These are phyloP conservation scores for Termitomyces sp. DNA, from an alignment of 768 basidiomycete species.

Conservation along the genomic window DNA sequence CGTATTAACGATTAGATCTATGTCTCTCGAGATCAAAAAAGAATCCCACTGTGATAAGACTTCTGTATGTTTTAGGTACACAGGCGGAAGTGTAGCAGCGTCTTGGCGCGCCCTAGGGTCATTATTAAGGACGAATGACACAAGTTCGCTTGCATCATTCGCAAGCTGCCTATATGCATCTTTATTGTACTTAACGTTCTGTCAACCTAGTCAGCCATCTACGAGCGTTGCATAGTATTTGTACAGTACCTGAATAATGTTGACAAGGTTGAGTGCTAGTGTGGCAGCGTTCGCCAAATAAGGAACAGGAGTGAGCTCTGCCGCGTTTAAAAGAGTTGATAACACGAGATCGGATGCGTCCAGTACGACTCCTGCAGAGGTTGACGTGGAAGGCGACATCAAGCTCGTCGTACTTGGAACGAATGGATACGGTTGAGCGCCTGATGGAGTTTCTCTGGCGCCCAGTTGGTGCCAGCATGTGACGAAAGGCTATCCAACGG, in stretches of 20 bases:
- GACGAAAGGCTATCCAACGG: no score
- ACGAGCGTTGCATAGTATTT: no score
- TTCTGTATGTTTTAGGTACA: not conserved
- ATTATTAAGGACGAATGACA: not conserved
- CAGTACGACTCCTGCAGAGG: not conserved
- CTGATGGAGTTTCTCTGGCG: no score
- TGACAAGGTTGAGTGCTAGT: not conserved
- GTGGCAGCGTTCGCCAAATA: slow-evolving; percentile 2
- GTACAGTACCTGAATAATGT: not conserved
- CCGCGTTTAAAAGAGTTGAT: not conserved
- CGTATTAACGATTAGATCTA: not conserved
- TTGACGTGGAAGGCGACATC: not conserved
- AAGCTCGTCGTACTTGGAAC: not conserved
- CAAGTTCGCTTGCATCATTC: not conserved
- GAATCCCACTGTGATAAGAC: not conserved
- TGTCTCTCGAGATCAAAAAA: not conserved
- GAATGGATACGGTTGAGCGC: not conserved
- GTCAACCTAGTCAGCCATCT: not conserved
- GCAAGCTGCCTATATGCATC: not conserved
- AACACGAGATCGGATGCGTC: not conserved
- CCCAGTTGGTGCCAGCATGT: not conserved
- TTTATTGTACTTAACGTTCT: not conserved
- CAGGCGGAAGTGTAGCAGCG: not conserved
- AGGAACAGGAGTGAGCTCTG: slow-evolving; percentile 1
- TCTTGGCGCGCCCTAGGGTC: not conserved